Evolutionary conservation across 2,329 filamentous ascomycete species (phyloP).

Genomic region (Tricladium varicosporioides): DNA sequence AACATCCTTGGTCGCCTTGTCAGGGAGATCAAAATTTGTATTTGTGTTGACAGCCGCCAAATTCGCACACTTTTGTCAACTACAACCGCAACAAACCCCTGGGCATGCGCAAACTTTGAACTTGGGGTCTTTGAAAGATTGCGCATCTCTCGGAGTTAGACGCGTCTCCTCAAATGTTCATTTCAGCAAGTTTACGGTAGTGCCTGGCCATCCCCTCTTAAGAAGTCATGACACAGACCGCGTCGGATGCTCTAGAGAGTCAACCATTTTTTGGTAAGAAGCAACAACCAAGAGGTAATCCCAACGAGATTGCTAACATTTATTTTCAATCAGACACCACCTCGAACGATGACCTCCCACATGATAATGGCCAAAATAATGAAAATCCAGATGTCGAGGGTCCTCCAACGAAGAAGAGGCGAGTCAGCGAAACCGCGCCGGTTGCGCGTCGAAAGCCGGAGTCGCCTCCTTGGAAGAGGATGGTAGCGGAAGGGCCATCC

Average conservation of each 20-base stretch:
- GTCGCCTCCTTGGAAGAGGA: conserved; percentile 93
- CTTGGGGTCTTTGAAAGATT: conserved; percentile 46
- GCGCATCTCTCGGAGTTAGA: conserved; percentile 50
- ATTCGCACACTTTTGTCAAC: conserved; percentile 36
- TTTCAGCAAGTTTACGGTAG: conserved; percentile 53
- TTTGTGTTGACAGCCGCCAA: conserved; percentile 50
- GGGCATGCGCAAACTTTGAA: conserved; percentile 54
- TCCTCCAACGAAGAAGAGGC: conserved; percentile 64
- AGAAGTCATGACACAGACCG: conserved; percentile 36
- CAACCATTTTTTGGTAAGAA: conserved; percentile 30
- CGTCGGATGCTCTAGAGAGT: conserved; percentile 33
- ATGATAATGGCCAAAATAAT: conserved; percentile 32
- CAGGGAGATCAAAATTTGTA: conserved; percentile 21
- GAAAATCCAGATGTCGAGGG: conserved; percentile 39
- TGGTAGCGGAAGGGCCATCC: conserved; percentile 81
- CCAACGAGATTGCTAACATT: conserved; percentile 16
- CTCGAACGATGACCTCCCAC: conserved; percentile 25
- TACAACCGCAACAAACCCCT: conserved; percentile 43
- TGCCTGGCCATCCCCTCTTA: conserved; percentile 28
- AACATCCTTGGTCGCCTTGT: background rate
- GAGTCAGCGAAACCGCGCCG: conserved; percentile 50
- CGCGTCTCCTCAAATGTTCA: conserved; percentile 56
- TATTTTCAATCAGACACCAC: conserved; percentile 21
- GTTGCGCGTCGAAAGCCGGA: conserved; percentile 49
- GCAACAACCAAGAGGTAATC: conserved; percentile 2